Conservation (phyloP, 148 eudicot species). For the Rhododendron molle region DNA sequence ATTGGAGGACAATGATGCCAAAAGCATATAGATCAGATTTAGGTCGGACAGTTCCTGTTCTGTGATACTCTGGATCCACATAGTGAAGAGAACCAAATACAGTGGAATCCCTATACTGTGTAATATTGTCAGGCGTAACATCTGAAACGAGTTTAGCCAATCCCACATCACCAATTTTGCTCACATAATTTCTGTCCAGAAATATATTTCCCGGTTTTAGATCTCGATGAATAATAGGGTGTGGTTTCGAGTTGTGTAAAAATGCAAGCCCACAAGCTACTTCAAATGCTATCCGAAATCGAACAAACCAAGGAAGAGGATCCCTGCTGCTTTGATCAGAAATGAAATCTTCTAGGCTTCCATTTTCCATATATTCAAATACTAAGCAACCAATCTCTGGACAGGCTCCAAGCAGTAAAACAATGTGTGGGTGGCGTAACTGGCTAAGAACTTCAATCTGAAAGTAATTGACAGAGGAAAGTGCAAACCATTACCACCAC, state of each 20-base stretch:
- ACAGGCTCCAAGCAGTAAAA: constrained; percentile 80
- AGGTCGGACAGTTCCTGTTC: constrained; percentile 74
- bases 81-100: constrained; percentile 64
- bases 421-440: constrained; percentile 66
- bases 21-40: constrained; percentile 80
- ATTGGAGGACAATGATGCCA: constrained; percentile 65
- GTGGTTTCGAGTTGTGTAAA: constrained; percentile 65
- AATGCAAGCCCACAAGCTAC: constrained; percentile 71
- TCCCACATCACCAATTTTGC: constrained; percentile 78
- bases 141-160: constrained; percentile 62
- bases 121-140: constrained; percentile 49
- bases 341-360: constrained; percentile 63
- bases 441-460: constrained; percentile 73
- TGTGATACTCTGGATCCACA: constrained; percentile 78
- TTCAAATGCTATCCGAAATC: constrained; percentile 67
- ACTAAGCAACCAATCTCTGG: constrained; percentile 70
- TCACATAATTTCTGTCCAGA: constrained; percentile 45
- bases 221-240: constrained; percentile 67
- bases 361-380: constrained; percentile 74
- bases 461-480: constrained; percentile 13
- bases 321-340: constrained; percentile 20
- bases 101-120: constrained; percentile 49
- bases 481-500: background rate
- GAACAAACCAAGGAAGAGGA: constrained; percentile 63
- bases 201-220: constrained; percentile 74